phyloP scores from a whole-genome alignment of 108 stramenopile genomes.

The Cyclotella baltica region DNA sequence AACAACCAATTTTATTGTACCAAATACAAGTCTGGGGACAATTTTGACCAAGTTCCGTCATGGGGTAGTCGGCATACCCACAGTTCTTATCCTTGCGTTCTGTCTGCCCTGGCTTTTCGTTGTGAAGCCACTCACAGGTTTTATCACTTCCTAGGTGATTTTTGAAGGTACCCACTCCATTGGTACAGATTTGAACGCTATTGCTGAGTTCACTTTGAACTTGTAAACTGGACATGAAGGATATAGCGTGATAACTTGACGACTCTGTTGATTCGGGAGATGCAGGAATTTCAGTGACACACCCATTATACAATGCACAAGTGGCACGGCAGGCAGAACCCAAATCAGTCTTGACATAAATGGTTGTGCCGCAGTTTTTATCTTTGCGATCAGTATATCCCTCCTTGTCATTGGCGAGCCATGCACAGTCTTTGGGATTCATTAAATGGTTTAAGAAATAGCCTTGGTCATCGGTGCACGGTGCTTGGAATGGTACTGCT shows the following conservation, averaged over 20 bases:
- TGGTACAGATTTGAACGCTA: slow-evolving; percentile 8
- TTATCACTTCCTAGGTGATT: slow-evolving; percentile 31
- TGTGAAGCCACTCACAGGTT: slow-evolving; percentile 35
- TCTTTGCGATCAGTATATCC: slow-evolving; percentile 38
- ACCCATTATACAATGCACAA: slow-evolving; percentile 28
- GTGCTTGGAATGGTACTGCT: not conserved
- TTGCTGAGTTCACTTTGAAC: not conserved
- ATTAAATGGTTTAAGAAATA: slow-evolving; percentile 29
- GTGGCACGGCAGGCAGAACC: slow-evolving; percentile 30
- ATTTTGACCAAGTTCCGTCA: slow-evolving; percentile 34
- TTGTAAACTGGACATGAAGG: not conserved
- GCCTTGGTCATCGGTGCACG: slow-evolving; percentile 34
- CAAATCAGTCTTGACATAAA: slow-evolving; percentile 23
- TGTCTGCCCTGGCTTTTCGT: slow-evolving; percentile 32
- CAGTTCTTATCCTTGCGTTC: slow-evolving; percentile 48
- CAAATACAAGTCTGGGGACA: slow-evolving; percentile 40
- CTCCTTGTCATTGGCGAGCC: slow-evolving; percentile 34
- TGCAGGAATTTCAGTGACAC: slow-evolving; percentile 3
- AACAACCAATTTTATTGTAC: slow-evolving; percentile 40
- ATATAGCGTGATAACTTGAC: not conserved
- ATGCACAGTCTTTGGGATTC: slow-evolving; percentile 33
- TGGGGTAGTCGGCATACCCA: slow-evolving; percentile 26
- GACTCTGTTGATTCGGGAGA: slow-evolving; percentile 3
- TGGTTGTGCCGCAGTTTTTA: slow-evolving; percentile 29
- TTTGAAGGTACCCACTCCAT: slow-evolving; percentile 18